Evolutionary conservation across 2,329 filamentous ascomycete genomes (phyloP).

Genomic region (Xylaria sp.): DNA sequence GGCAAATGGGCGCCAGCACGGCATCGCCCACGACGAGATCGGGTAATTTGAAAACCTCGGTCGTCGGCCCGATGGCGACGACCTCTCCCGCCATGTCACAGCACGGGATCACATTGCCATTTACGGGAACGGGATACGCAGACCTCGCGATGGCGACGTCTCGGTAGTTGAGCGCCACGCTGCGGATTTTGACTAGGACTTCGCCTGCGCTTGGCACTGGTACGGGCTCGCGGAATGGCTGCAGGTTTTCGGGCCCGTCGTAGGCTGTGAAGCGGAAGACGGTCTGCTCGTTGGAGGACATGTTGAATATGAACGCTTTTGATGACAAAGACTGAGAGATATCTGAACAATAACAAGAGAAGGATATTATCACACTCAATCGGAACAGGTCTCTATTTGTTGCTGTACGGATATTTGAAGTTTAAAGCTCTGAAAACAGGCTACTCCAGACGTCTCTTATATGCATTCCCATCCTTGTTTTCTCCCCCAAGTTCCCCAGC

Average conservation of each 20-base stretch:
- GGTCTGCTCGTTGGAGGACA: conserved; percentile 35
- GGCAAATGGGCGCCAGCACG: conserved; percentile 47
- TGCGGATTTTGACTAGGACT: conserved; percentile 48
- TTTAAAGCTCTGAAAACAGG: not conserved
- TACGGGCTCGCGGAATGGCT: conserved; percentile 43
- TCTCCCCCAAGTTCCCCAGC: conserved; percentile 8
- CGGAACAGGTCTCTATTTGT: not conserved
- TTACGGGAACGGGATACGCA: conserved; percentile 49
- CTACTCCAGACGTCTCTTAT: conserved; percentile 14
- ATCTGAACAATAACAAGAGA: not conserved
- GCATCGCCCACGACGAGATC: conserved; percentile 50
- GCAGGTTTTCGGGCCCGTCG: conserved; percentile 40
- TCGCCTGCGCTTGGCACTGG: conserved; percentile 44
- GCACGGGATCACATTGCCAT: conserved; percentile 51
- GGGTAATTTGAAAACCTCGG: conserved; percentile 15
- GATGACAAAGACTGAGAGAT: not conserved
- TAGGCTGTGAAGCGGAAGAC: conserved; percentile 36
- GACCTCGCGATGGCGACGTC: conserved; percentile 48
- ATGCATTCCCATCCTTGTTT: conserved; percentile 12
- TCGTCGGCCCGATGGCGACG: conserved; percentile 23
- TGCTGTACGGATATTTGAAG: not conserved
- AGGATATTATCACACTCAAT: not conserved
- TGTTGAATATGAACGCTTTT: conserved; percentile 2
- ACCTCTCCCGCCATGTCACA: conserved; percentile 53
- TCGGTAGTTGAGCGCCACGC: conserved; percentile 51